Conservation (phyloP, 164 flowering plant species). For the Magnolia officinalis region DNA sequence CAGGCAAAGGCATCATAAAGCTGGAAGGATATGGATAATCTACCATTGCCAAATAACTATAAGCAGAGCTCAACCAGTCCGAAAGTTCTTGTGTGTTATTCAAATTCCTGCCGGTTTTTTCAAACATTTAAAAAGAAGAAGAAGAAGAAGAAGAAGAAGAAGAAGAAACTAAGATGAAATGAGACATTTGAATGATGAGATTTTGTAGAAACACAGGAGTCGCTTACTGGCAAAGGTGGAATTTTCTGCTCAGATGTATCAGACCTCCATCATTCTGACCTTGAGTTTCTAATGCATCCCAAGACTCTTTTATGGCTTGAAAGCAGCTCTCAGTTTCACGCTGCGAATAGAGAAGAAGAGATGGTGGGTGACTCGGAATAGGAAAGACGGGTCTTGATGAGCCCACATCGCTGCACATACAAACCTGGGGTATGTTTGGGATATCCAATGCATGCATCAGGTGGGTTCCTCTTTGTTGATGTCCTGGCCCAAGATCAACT, state of each 20-base stretch:
- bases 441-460: neutral
- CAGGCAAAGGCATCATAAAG: conserved; percentile 88
- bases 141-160: neutral
- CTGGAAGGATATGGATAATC: conserved; percentile 77
- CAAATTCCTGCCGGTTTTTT: conserved; percentile 46
- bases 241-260: conserved; percentile 44
- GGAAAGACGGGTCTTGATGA: neutral
- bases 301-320: conserved; percentile 67
- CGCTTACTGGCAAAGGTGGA: conserved; percentile 64
- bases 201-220: neutral
- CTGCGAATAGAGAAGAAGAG: conserved; percentile 23
- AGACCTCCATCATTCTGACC: conserved; percentile 57
- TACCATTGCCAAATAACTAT: conserved; percentile 87
- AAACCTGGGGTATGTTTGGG: neutral
- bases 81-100: conserved; percentile 47
- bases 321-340: conserved; percentile 81
- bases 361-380: neutral
- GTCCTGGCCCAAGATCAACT: neutral
- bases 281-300: conserved; percentile 47
- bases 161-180: neutral
- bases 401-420: neutral
- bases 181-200: neutral
- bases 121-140: neutral
- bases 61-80: conserved; percentile 76
- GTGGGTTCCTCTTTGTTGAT: neutral